Conservation (phyloP, 306 rosid species). For the Gastrolobium villosum region DNA sequence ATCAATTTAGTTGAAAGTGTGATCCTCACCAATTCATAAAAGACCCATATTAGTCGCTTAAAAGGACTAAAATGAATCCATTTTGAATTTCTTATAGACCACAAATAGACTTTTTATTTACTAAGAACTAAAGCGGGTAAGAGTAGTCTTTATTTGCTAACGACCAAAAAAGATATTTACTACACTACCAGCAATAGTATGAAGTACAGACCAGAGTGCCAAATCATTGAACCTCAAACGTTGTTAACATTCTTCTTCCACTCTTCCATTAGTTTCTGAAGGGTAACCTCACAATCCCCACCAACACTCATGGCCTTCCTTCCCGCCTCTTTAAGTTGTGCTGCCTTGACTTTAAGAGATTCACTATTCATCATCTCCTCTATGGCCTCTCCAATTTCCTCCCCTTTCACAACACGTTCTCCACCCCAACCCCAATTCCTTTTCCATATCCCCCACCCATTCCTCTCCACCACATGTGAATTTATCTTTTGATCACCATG, state of each 20-base stretch:
- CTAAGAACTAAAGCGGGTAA: too few species aligned
- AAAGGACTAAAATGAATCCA: too few species aligned
- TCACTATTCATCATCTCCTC: slow-evolving; percentile 62
- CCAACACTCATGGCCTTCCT: slow-evolving; percentile 44
- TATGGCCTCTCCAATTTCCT: slow-evolving; percentile 59
- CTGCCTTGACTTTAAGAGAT: slow-evolving; percentile 39
- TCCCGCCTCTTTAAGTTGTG: slow-evolving; percentile 41
- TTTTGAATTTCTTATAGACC: too few species aligned
- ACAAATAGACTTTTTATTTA: too few species aligned
- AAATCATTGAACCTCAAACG: neutral
- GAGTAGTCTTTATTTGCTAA: too few species aligned
- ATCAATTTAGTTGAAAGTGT: too few species aligned
- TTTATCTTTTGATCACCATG: slow-evolving; percentile 61
- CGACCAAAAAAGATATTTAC: too few species aligned
- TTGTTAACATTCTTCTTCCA: slow-evolving; percentile 34
- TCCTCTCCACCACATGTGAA: slow-evolving; percentile 54
- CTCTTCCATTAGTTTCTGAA: slow-evolving; percentile 5
- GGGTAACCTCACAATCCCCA: slow-evolving; percentile 45
- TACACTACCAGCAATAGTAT: too few species aligned
- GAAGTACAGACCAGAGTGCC: too few species aligned
- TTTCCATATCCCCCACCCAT: slow-evolving; percentile 63
- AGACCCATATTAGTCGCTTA: too few species aligned
- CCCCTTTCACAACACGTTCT: slow-evolving; percentile 43
- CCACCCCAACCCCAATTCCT: slow-evolving; percentile 60
- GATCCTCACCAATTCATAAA: too few species aligned